phyloP scores from a whole-genome alignment of 306 rosid species.

The Prinsepia uniflora region DNA sequence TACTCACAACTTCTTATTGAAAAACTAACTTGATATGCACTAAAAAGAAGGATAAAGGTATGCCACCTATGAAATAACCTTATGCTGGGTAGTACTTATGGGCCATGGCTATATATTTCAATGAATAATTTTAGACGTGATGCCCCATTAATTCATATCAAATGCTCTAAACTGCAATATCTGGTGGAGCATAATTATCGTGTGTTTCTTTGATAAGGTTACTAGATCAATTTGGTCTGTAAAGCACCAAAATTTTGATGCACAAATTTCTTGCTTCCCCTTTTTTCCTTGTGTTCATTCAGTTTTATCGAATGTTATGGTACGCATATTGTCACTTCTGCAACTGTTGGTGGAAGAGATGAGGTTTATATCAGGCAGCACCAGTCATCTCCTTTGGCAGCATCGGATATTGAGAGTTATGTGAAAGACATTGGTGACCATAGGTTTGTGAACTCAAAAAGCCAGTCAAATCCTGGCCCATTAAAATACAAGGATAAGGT shows the following conservation, averaged over 20 bases:
- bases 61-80: neutral
- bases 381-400: conserved; percentile 74
- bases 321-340: conserved; percentile 91
- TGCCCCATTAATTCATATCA: neutral
- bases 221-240: conserved; percentile 14
- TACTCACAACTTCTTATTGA: neutral
- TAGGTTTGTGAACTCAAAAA: conserved; percentile 61
- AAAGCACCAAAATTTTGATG: conserved; percentile 23
- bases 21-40: neutral
- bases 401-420: conserved; percentile 64
- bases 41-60: neutral
- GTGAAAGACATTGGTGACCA: conserved; percentile 78
- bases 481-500: conserved; percentile 98
- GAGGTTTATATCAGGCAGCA: conserved; percentile 94
- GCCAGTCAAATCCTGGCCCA: conserved; percentile 50
- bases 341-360: conserved; percentile 93
- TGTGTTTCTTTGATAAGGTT: neutral
- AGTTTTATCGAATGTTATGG: conserved; percentile 97
- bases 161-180: neutral
- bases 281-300: conserved; percentile 30
- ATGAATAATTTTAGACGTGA: neutral
- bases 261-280: neutral
- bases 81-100: neutral
- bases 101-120: neutral
- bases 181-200: neutral